Percentiles rank a stretch among this genome's conserved stretches.
These are phyloP conservation scores for Komagataella mondaviorum DNA, from an alignment of 805 yeast genomes.

Conservation along the genomic window DNA sequence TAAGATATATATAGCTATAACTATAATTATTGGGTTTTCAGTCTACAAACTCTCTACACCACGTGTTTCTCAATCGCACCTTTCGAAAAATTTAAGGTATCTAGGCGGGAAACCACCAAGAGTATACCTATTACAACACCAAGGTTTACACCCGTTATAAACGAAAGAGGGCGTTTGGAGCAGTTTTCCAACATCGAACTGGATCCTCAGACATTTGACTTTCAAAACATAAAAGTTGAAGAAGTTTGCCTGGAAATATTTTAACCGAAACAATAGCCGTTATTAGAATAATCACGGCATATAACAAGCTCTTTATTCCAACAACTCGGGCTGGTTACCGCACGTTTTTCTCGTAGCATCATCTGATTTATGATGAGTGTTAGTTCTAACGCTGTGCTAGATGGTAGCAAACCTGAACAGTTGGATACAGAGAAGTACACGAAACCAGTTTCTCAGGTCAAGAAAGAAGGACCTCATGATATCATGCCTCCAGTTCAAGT, in stretches of 20 bases:
- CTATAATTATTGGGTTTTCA: not conserved
- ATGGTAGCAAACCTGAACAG: not conserved
- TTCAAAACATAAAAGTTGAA: not conserved
- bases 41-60: not conserved
- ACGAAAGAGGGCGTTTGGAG: not conserved
- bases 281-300: not conserved
- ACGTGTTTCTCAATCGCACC: not conserved
- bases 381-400: not conserved
- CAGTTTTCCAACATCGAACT: not conserved
- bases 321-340: not conserved
- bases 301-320: not conserved
- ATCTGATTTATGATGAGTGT: not conserved
- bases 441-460: not conserved
- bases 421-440: not conserved
- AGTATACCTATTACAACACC: not conserved
- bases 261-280: not conserved
- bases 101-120: not conserved
- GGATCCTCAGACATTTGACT: not conserved
- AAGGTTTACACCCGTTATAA: not conserved
- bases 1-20: constrained; percentile 8
- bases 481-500: not conserved
- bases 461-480: not conserved
- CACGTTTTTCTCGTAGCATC: not conserved
- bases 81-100: not conserved
- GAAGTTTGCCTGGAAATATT: not conserved